These are phyloP conservation scores for Cenococcum geophilum DNA, from an alignment of 495 filamentous ascomycete species.

Conservation along the genomic window DNA sequence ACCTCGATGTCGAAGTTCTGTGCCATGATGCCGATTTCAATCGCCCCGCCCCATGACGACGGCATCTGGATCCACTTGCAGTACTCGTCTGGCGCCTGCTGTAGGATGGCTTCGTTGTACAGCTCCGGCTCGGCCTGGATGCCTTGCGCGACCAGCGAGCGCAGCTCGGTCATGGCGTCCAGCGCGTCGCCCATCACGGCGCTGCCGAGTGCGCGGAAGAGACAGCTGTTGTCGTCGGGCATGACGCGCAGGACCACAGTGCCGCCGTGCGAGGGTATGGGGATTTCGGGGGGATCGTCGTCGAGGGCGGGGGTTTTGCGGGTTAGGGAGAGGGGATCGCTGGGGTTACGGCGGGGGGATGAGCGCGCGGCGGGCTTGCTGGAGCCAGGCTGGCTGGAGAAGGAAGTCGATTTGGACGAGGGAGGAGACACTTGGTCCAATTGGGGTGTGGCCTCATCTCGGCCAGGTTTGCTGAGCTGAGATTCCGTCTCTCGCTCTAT, in stretches of 20 bases:
- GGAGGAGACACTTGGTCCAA: neutral
- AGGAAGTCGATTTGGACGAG: neutral
- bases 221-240: conserved; percentile 94
- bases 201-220: conserved; percentile 82
- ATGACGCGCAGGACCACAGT: conserved; percentile 83
- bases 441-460: neutral
- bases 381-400: neutral
- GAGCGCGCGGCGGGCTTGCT: conserved; percentile 3
- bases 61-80: conserved; percentile 76
- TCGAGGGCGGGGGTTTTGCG: conserved; percentile 40
- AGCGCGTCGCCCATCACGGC: conserved; percentile 62
- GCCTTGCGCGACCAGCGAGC: conserved; percentile 70
- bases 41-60: conserved; percentile 85
- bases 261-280: conserved; percentile 54
- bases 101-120: conserved; percentile 71
- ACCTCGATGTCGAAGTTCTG: conserved; percentile 86
- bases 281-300: conserved; percentile 63
- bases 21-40: conserved; percentile 80
- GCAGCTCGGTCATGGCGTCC: conserved; percentile 68
- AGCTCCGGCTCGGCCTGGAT: conserved; percentile 67
- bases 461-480: conserved; percentile 4
- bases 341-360: neutral
- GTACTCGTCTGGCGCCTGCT: conserved; percentile 63
- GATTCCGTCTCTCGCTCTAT: conserved; percentile 39
- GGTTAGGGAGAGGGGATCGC: conserved; percentile 35